phyloP scores from a whole-genome alignment of 345 rosid species.

The Mangifera indica region DNA sequence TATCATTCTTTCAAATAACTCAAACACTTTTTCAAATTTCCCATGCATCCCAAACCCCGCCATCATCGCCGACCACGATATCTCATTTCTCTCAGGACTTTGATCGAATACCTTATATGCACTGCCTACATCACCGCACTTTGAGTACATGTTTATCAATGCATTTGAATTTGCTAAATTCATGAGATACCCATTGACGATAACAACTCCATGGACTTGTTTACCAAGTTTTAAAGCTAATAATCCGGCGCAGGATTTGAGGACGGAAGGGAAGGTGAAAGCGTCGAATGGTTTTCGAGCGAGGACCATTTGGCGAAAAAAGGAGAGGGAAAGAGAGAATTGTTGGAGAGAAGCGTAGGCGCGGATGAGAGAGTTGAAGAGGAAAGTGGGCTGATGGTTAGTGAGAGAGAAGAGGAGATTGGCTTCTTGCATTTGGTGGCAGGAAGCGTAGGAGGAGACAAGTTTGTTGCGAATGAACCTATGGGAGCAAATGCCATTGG shows the following conservation, averaged over 20 bases:
- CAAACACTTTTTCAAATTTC: conserved; percentile 23
- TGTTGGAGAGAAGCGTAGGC: conserved; percentile 31
- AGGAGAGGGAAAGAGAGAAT: conserved; percentile 29
- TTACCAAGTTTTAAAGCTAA: conserved; percentile 24
- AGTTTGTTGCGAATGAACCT: conserved; percentile 35
- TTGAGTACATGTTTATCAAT: conserved; percentile 31
- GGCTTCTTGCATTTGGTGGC: conserved; percentile 33
- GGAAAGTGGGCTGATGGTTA: conserved; percentile 32
- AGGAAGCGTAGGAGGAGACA: conserved; percentile 38
- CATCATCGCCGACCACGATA: conserved; percentile 36
- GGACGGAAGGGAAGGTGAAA: conserved; percentile 37
- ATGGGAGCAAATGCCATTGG: conserved; percentile 18
- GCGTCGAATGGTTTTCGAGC: conserved; percentile 25
- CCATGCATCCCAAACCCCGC: conserved; percentile 34
- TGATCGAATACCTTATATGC: conserved; percentile 35
- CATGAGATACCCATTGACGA: conserved; percentile 27
- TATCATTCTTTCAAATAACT: conserved; percentile 37
- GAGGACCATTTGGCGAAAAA: conserved; percentile 33
- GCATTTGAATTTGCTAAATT: conserved; percentile 34
- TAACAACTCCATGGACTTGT: conserved; percentile 30
- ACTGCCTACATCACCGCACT: conserved; percentile 29
- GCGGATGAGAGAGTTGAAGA: conserved; percentile 39
- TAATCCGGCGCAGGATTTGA: conserved; percentile 35
- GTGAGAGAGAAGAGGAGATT: conserved; percentile 32
- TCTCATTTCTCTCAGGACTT: conserved; percentile 31